Conservation (phyloP, 1,139 yeast species). For the Pichia sp. region DNA sequence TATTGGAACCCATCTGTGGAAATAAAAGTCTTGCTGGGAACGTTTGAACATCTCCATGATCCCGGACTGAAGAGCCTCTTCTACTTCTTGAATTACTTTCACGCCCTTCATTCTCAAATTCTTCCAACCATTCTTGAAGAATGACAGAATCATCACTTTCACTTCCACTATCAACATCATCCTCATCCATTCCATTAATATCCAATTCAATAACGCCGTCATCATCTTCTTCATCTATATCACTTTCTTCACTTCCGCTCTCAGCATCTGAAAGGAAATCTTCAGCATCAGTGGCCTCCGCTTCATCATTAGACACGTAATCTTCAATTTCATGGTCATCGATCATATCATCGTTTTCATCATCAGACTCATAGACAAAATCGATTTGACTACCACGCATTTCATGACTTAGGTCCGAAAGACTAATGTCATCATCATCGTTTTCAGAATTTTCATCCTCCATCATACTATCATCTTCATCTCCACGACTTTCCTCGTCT, state of each 20-base stretch:
- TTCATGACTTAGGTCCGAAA: constrained; percentile 1
- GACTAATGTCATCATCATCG: not conserved
- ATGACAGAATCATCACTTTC: constrained; percentile 18
- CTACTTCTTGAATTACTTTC: constrained; percentile 24
- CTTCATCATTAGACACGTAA: constrained; percentile 12
- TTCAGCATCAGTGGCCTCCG: constrained; percentile 13
- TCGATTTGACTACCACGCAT: constrained; percentile 8
- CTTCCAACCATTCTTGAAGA: constrained; percentile 24
- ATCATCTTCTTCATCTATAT: constrained; percentile 60
- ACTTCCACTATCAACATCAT: constrained; percentile 13
- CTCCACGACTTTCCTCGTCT: too few relatives aligned
- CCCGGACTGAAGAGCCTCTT: constrained; percentile 2
- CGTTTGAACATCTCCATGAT: not conserved
- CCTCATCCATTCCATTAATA: constrained; percentile 19
- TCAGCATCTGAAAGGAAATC: constrained; percentile 22
- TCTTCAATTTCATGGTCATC: constrained; percentile 22
- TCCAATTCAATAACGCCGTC: constrained; percentile 36
- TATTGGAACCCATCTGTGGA: constrained; percentile 2
- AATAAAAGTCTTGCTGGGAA: constrained; percentile 5
- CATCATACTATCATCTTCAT: constrained; percentile 40
- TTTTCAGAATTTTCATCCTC: too few relatives aligned
- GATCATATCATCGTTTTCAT: constrained; percentile 15
- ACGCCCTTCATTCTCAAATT: constrained; percentile 13
- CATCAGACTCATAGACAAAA: constrained; percentile 12
- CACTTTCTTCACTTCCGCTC: constrained; percentile 30